These are phyloP conservation scores for Plantago coronopus DNA, from an alignment of 305 asterid genomes.

Conservation along the genomic window DNA sequence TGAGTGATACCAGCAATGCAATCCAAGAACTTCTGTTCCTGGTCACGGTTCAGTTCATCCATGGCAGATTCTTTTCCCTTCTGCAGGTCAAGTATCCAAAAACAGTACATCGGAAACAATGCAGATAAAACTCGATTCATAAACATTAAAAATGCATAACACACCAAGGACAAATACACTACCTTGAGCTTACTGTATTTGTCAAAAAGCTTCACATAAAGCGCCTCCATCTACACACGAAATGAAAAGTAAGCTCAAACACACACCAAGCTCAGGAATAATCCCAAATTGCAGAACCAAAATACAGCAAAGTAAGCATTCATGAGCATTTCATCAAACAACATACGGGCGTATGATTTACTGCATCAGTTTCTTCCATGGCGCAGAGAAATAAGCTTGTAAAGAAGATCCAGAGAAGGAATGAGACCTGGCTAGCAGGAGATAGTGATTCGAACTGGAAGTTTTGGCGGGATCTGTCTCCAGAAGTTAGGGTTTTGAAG, in stretches of 20 bases:
- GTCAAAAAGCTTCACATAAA: constrained; percentile 57
- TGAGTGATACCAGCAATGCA: constrained; percentile 48
- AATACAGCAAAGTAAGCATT: not conserved
- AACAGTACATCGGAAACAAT: not conserved
- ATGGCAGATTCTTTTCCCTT: constrained; percentile 47
- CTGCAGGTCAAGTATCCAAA: constrained; percentile 31
- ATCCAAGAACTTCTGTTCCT: constrained; percentile 62
- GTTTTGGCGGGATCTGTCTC: not conserved
- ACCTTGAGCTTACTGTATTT: constrained; percentile 67
- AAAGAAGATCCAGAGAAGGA: not conserved
- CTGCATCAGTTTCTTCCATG: not conserved
- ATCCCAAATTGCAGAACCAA: not conserved
- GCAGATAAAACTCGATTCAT: constrained; percentile 6
- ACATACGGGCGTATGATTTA: not conserved
- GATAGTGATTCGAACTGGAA: not conserved
- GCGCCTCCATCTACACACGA: constrained; percentile 43
- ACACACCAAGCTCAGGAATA: not conserved
- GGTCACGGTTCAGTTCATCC: constrained; percentile 58
- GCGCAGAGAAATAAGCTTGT: not conserved
- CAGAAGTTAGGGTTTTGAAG: not conserved
- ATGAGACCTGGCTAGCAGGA: not conserved
- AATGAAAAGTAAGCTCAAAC: not conserved
- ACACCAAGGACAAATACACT: constrained; percentile 3
- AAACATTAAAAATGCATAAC: not conserved
- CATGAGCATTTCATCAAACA: not conserved